A percentile compares a stretch with the other conserved stretches of the same genome.
These are phyloP conservation scores for Trypanosoma melophagium DNA, from an alignment of 208 protist species.

Conservation along the genomic window DNA sequence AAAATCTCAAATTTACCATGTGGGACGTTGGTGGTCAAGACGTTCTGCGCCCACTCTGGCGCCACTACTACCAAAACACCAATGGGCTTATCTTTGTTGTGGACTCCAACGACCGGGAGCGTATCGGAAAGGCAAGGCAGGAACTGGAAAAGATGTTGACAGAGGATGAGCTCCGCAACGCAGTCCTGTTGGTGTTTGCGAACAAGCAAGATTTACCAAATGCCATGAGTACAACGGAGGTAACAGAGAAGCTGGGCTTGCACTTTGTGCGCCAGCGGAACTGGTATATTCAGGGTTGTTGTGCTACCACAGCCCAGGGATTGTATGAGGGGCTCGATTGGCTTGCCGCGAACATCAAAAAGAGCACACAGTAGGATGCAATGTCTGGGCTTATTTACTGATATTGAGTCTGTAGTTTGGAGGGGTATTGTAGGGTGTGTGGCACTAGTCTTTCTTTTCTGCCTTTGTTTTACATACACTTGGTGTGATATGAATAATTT, in stretches of 20 bases:
- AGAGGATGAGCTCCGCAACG: slow-evolving; percentile 97
- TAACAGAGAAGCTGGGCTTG: slow-evolving; percentile 96
- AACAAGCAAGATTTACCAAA: slow-evolving; percentile 99
- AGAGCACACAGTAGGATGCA: slow-evolving; percentile 52
- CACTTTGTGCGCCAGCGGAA: slow-evolving; percentile 89
- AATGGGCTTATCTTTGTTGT: slow-evolving; percentile 98
- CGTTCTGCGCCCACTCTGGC: slow-evolving; percentile 95
- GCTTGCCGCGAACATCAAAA: slow-evolving; percentile 87
- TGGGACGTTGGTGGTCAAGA: slow-evolving; percentile 97
- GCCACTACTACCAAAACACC: slow-evolving; percentile 97
- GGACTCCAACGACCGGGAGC: slow-evolving; percentile 95
- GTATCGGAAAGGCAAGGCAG: slow-evolving; percentile 85
- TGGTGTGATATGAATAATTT: no score
- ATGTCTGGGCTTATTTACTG: no score
- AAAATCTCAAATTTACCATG: slow-evolving; percentile 96
- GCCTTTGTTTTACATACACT: no score
- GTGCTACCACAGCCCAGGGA: slow-evolving; percentile 89
- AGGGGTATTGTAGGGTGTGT: no score
- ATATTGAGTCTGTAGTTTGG: no score
- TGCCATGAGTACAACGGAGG: slow-evolving; percentile 95
- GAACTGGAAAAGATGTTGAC: slow-evolving; percentile 96
- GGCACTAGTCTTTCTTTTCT: no score
- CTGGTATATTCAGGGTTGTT: slow-evolving; percentile 94
- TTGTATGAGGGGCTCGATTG: slow-evolving; percentile 94
- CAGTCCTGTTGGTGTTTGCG: slow-evolving; percentile 97